Evolutionary conservation across 2,329 filamentous ascomycete species (phyloP).

Genomic region (Rhynchosporium graminicola): DNA sequence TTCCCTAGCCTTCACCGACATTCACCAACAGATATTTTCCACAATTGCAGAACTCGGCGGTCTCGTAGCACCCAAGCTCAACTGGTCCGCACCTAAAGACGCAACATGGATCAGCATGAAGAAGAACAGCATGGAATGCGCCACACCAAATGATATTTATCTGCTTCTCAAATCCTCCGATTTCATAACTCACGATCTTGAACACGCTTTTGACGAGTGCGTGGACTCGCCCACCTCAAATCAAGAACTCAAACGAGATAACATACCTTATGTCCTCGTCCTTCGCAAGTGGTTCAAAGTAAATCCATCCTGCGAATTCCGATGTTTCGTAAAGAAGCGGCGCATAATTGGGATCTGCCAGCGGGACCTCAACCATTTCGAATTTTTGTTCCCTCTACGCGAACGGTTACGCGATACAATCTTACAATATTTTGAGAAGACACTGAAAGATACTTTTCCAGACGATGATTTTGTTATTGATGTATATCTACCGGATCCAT

Average conservation of each 20-base stretch:
- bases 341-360: constrained; percentile 82
- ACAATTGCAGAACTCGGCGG: constrained; percentile 82
- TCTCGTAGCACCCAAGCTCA: constrained; percentile 86
- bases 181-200: constrained; percentile 91
- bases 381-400: constrained; percentile 69
- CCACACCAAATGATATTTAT: constrained; percentile 86
- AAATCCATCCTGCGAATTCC: constrained; percentile 90
- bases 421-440: constrained; percentile 73
- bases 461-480: constrained; percentile 88
- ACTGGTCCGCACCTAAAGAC: constrained; percentile 97
- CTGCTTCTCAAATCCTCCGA: constrained; percentile 91
- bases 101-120: constrained; percentile 86
- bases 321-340: constrained; percentile 87
- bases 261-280: constrained; percentile 60
- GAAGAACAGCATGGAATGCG: constrained; percentile 89
- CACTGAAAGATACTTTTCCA: constrained; percentile 75
- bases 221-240: constrained; percentile 35
- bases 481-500: constrained; percentile 79
- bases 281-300: constrained; percentile 85
- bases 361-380: constrained; percentile 86
- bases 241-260: constrained; percentile 42
- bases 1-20: constrained; percentile 56
- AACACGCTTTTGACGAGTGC: constrained; percentile 86
- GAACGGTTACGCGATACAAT: constrained; percentile 68
- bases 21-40: constrained; percentile 74